Evolutionary conservation across 768 basidiomycete genomes (phyloP), one percentile per base, ranked within the genome.

Genomic region (Auricularia auricula-judae): DNA sequence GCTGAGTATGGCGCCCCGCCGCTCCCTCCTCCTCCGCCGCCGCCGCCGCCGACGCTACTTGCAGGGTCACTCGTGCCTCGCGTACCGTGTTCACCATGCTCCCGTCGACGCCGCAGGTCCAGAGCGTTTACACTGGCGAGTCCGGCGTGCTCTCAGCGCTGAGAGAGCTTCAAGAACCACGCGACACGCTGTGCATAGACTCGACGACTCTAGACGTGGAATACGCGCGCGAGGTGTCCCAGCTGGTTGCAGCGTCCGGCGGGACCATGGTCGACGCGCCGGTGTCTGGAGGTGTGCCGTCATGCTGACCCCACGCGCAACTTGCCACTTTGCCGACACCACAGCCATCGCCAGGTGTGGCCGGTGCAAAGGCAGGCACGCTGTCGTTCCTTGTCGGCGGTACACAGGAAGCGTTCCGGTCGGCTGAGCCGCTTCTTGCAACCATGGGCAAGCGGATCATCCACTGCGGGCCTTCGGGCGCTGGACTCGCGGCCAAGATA

Each of bases 331-430:
- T 71, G 56, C 69, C 53, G 54, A 51, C 51, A 14, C 54, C 54
- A 12, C 21, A 29, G 47, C 36, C 12, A 12, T 61, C 53, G 42
- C 5, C 66, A 91, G 89, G 93, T 39, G 91, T 93, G 10, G 78
- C 88, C 14, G 95, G 93, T 36, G 95, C 95, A 10, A 86, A 86
- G 72, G 90, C 89, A 16, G 94, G 86, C 33, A 90, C 91, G 1
- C 79, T 98, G 23, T 88, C 93, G 3, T 97, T 98, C 79, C 87
- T 98, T 61, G 91, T 95, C 21, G 95, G 95, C 14, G 93, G 93
- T 1, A 79, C 84, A 3, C 74, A 83, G 43, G 71, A 76, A 11
- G 80, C 84, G 21, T 93, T 86, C 72, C 69, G 76, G 33, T 76
- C 75, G 23, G 84, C 88, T 11, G 76, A 80, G 39, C 84, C 88